Conservation (phyloP, 2,329 filamentous ascomycete genomes). For the Fusarium burgessii region DNA sequence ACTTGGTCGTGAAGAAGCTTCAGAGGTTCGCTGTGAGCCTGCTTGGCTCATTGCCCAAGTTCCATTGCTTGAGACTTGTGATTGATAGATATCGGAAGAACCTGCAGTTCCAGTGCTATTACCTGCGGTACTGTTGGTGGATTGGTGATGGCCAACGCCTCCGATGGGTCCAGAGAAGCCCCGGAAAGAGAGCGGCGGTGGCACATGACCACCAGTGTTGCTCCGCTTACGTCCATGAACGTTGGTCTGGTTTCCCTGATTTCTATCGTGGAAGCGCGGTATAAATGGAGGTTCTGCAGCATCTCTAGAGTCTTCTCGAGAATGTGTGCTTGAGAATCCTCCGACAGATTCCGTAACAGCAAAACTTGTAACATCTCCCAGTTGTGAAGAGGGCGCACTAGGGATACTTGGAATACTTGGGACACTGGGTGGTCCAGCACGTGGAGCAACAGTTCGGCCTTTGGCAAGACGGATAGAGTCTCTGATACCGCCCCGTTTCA, state of each 20-base stretch:
- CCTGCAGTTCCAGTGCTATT: conserved; percentile 68
- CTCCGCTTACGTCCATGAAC: conserved; percentile 86
- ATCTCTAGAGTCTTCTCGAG: conserved; percentile 65
- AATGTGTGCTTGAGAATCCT: conserved; percentile 51
- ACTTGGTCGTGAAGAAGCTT: conserved; percentile 64
- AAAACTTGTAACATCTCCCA: conserved; percentile 53
- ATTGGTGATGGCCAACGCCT: conserved; percentile 57
- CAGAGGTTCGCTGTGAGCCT: conserved; percentile 65
- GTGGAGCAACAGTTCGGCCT: conserved; percentile 62
- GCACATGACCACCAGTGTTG: conserved; percentile 83
- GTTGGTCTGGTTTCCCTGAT: conserved; percentile 59
- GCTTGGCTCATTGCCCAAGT: conserved; percentile 60
- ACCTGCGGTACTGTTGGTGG: conserved; percentile 68
- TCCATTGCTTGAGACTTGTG: conserved; percentile 61
- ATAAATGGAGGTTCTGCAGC: conserved; percentile 79
- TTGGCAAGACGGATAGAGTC: conserved; percentile 94
- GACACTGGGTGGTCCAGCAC: conserved; percentile 64
- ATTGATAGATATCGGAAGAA: conserved; percentile 71
- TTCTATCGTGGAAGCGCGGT: conserved; percentile 74
- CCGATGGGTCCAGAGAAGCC: conserved; percentile 75
- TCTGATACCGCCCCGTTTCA: conserved; percentile 72
- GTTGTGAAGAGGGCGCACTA: conserved; percentile 53
- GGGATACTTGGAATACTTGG: conserved; percentile 62
- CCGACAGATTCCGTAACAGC: conserved; percentile 57
- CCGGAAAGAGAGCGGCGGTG: conserved; percentile 78